Conservation (phyloP, 208 protist genomes). For the Acanthamoeba castellanii region DNA sequence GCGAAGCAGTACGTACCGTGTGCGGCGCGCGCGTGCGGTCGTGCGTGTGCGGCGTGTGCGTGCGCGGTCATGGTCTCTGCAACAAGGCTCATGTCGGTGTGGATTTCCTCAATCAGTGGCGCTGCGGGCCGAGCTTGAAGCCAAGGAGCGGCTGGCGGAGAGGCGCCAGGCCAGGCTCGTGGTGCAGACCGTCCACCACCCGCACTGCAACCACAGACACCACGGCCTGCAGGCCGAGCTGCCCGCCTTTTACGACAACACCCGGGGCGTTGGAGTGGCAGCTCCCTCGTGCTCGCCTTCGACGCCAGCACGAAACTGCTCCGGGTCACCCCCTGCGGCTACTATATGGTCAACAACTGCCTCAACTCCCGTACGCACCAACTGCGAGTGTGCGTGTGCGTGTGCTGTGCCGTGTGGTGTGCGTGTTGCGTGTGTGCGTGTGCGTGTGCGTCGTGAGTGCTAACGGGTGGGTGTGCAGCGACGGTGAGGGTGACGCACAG, state of each 20-base stretch:
- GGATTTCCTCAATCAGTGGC: not conserved
- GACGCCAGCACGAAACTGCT: not conserved
- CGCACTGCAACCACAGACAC: not conserved
- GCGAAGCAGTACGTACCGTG: not conserved
- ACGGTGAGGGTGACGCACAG: not conserved
- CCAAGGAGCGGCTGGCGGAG: not conserved
- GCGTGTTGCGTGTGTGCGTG: not conserved
- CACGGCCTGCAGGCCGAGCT: not conserved
- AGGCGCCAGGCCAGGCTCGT: not conserved
- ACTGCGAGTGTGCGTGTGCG: too few species aligned
- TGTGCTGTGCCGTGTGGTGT: not conserved
- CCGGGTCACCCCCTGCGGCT: not conserved
- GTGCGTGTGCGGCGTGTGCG: too few species aligned
- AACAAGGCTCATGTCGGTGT: not conserved
- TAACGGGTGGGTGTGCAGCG: not conserved
- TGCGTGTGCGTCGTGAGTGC: too few species aligned
- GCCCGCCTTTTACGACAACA: not conserved
- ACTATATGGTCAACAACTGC: not conserved
- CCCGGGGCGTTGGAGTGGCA: too few species aligned
- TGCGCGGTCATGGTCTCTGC: not conserved
- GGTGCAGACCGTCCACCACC: not conserved
- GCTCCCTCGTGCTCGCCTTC: not conserved
- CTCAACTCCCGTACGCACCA: not conserved
- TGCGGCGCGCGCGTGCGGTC: too few species aligned
- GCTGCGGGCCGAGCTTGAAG: not conserved